These are phyloP conservation scores for Fusarium tjaetaba DNA, from an alignment of 2,329 filamentous ascomycete genomes.

Conservation along the genomic window DNA sequence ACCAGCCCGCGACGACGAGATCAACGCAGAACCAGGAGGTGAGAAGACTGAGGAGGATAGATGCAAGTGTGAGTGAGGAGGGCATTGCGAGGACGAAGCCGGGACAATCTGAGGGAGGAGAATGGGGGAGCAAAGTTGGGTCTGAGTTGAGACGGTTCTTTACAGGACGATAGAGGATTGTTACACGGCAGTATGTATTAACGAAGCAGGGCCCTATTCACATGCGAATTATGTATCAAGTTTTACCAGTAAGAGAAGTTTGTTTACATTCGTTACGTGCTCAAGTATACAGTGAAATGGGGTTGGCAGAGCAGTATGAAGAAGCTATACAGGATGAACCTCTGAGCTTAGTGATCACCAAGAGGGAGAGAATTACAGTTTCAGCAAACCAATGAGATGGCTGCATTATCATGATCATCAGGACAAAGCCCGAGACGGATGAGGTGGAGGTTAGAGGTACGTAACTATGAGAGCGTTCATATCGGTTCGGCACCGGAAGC, in stretches of 20 bases:
- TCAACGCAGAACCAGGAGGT: slow-evolving; percentile 1
- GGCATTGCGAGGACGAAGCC: neutral
- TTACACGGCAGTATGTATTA: neutral
- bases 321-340: neutral
- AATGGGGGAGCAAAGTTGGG: slow-evolving; percentile 35
- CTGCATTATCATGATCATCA: slow-evolving; percentile 3
- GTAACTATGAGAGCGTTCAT: slow-evolving; percentile 14
- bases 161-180: slow-evolving; percentile 23
- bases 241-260: neutral
- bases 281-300: neutral
- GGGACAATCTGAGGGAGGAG: slow-evolving; percentile 11
- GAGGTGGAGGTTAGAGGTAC: neutral
- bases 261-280: neutral
- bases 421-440: neutral
- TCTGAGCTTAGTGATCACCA: neutral
- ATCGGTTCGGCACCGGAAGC: slow-evolving; percentile 21
- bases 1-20: slow-evolving; percentile 36
- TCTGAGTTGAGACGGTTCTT: slow-evolving; percentile 42
- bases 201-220: neutral
- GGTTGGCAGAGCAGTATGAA: neutral
- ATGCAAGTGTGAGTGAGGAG: slow-evolving; percentile 22
- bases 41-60: slow-evolving; percentile 18
- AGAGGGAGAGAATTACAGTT: neutral
- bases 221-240: neutral
- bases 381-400: neutral